These are phyloP conservation scores for Sugiyamaella grinbergsii DNA, from an alignment of 1,139 yeast species.

Conservation along the genomic window DNA sequence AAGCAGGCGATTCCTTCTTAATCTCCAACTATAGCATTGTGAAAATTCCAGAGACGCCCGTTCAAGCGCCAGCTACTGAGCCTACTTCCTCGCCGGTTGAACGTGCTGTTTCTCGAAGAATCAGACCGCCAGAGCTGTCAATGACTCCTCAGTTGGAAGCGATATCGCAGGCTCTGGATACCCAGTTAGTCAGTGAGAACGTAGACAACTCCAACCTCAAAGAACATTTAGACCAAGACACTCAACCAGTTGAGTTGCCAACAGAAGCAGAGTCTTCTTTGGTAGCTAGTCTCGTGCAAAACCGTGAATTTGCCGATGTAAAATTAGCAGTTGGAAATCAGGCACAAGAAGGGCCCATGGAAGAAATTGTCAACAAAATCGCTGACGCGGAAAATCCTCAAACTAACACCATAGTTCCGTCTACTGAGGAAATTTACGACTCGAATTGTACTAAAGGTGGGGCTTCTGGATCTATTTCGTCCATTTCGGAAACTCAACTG, in stretches of 20 bases:
- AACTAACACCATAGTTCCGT: no score
- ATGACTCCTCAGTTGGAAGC: slow-evolving; percentile 12
- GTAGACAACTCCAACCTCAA: no score
- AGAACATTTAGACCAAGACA: slow-evolving; percentile 8
- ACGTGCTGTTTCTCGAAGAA: slow-evolving; percentile 7
- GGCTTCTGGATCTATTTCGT: background rate
- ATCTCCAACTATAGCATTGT: slow-evolving; percentile 5
- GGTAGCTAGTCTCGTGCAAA: background rate
- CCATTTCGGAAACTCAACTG: slow-evolving; percentile 9
- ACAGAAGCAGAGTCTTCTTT: slow-evolving; percentile 1
- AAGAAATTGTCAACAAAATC: background rate
- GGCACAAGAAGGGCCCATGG: no score
- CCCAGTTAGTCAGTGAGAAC: background rate
- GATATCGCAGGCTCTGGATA: background rate
- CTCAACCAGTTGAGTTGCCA: slow-evolving; percentile 11
- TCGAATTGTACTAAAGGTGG: no score
- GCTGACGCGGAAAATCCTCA: no score
- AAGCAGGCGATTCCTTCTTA: background rate
- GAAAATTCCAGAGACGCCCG: slow-evolving; percentile 4
- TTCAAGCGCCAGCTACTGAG: background rate
- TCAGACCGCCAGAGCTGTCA: slow-evolving; percentile 4
- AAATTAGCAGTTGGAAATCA: background rate
- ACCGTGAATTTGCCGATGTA: background rate
- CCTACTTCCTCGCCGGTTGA: slow-evolving; percentile 11
- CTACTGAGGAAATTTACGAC: no score